Base-by-base conservation (phyloP, 306 rosid genomes). In the Aeschynomene evenia region DNA sequence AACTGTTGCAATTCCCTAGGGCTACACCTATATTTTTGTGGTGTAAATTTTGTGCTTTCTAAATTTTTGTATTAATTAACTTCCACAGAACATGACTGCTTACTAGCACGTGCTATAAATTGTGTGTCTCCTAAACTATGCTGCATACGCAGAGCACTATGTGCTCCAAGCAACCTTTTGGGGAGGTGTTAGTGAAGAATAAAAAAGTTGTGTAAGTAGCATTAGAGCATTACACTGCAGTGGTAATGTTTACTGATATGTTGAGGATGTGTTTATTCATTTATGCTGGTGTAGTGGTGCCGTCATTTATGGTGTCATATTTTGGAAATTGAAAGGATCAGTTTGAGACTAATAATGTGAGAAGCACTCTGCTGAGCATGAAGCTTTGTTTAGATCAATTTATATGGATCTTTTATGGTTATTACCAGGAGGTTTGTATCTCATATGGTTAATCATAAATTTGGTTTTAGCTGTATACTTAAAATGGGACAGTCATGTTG, bases 371-470 rank as follows among this genome's bases (percentile, higher is more conserved):
- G 24, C 49, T 9, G 22, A 12, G 39, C 9, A 6, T 64, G 34
- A 5, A 42, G 33, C 10, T 73, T 42, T 19, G 11, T 20, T 10
- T 21, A 31, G 43, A 29, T 15, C 56, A 45, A 29, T 37, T 43
- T 63, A 13, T 46, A 68, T 54, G 16, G 39, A 49, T 60, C 16
- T 43, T 66, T n/a, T 19, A 29, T 49, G 56, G 50, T 39, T 51
- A 26, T 76, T 60, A 39, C 45, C 1, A 5, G 37, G 49, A 46
- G 57, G 31, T 12, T 43, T 9, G 14, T 48, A 28, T 15, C 18
- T 62, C 7, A 16, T 31, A 64, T 34, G 7, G 39, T 77, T 63
- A 23, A 51, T 40, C 70, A 58, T 71, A 62, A 39, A 34, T 64
- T 68, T 28, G 20, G 70, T 69, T 6, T 33, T 50, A 24, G 9